Base-by-base conservation (phyloP, 768 basidiomycete species). In the Leucosporidium scottii region DNA sequence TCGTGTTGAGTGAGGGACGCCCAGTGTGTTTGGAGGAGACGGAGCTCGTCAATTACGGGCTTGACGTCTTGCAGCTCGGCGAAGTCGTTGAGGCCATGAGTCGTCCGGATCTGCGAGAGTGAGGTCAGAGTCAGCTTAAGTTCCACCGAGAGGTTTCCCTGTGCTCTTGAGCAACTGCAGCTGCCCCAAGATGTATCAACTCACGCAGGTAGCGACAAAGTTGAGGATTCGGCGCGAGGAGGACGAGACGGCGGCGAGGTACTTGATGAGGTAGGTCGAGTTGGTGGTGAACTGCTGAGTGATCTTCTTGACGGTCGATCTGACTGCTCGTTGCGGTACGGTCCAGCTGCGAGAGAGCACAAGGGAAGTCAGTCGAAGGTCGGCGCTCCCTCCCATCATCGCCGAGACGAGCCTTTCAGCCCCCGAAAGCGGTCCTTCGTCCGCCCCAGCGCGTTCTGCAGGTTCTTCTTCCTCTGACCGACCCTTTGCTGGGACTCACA, bases 81-180 rank as follows among this genome's bases (percentile, higher is more conserved):
- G 25, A 63, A 63, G 53, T 55, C 27, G 4, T 20, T 17, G 25
- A 63, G 54, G 54, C 62, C 62, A 28, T 63, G 62, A 23, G 62
- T 53, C 36, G 36, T 21, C n/a, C 47, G 36, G 54, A 63, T 63
- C 59, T 60, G 59, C 56, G 21, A 3, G 56, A 18, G 56, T 9
- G 34, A 21, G n/a, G 28, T 34, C 23, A 27, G 44, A 17, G 44
- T 25, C 10, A 44, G 39, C 39, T 12, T 17, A 2, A 44, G 3
- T 10, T 44, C 15, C 34, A 12, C 34, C 34, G n/a, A n/a, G n/a
- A n/a, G n/a, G n/a, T n/a, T n/a, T n/a, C n/a, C n/a, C n/a, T n/a
- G n/a, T n/a, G n/a, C n/a, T n/a, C n/a, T n/a, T n/a, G n/a, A n/a
- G n/a, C n/a, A n/a, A n/a, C n/a, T n/a, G n/a, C n/a, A n/a, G n/a